A percentile compares a stretch with the other conserved stretches of the same genome.
phyloP scores from a whole-genome alignment of 2,329 filamentous ascomycete species.

The Ophiocordyceps camponoti-rufipedis region DNA sequence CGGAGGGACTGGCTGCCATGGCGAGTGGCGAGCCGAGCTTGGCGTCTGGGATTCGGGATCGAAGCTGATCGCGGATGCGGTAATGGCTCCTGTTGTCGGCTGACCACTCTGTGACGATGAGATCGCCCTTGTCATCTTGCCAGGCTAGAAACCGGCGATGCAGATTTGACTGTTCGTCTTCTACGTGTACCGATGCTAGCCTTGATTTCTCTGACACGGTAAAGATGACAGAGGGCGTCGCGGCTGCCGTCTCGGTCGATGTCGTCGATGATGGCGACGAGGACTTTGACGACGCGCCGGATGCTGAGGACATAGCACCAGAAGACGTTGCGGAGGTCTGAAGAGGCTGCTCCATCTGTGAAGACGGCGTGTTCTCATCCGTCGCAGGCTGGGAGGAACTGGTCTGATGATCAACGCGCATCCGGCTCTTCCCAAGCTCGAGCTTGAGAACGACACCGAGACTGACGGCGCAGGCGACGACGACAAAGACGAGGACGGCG shows the following conservation, averaged over 20 bases:
- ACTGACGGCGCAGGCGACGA: constrained; percentile 1
- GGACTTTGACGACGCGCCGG: neutral
- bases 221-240: constrained; percentile 1
- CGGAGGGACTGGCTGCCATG: constrained; percentile 4
- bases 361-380: neutral
- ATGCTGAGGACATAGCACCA: neutral
- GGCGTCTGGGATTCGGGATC: constrained; percentile 1
- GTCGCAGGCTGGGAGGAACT: neutral
- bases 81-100: constrained; percentile 1
- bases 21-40: constrained; percentile 7
- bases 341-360: neutral
- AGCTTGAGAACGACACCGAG: constrained; percentile 6
- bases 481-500: constrained; percentile 1
- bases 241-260: neutral
- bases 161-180: neutral
- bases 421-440: neutral
- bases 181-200: constrained; percentile 4
- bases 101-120: constrained; percentile 4
- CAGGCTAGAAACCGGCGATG: constrained; percentile 6
- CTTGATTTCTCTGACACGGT: constrained; percentile 4
- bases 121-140: constrained; percentile 7
- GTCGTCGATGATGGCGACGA: neutral
- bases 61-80: constrained; percentile 3
- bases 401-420: neutral
- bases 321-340: neutral